These are phyloP conservation scores for Fusarium dimerum DNA, from an alignment of 2,329 filamentous ascomycete species.

Conservation along the genomic window DNA sequence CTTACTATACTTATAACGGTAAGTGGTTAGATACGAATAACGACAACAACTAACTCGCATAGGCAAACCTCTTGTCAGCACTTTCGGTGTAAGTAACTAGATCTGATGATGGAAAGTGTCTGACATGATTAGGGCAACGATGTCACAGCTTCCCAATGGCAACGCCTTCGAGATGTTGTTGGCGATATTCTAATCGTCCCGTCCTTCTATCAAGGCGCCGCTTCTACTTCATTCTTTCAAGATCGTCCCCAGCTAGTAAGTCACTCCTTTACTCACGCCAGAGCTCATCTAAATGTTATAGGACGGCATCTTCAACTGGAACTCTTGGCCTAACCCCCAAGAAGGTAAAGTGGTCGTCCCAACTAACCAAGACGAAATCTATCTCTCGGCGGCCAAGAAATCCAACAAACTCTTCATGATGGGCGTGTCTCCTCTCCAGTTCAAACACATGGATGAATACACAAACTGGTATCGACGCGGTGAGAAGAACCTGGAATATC, in stretches of 20 bases:
- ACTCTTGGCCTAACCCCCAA: conserved; percentile 4
- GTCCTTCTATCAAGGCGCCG: conserved; percentile 2
- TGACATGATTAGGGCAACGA: conserved; percentile 1
- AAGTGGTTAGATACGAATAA: neutral
- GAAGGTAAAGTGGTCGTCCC: conserved; percentile 5
- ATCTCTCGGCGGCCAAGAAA: conserved; percentile 1
- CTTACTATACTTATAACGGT: conserved; percentile 5
- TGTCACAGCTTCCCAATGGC: conserved; percentile 4
- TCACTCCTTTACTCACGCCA: neutral
- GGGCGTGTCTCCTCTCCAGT: conserved; percentile 10
- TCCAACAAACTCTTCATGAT: conserved; percentile 12
- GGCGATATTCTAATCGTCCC: conserved; percentile 9
- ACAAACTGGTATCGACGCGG: conserved; percentile 10
- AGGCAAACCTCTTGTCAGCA: conserved; percentile 5
- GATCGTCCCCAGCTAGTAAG: conserved; percentile 6
- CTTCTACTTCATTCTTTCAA: conserved; percentile 6
- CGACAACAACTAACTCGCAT: neutral
- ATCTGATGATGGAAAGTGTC: neutral
- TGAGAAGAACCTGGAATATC: conserved; percentile 7
- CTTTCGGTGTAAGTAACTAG: conserved; percentile 3
- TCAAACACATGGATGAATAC: conserved; percentile 5
- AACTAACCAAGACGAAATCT: conserved; percentile 4
- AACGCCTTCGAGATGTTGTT: conserved; percentile 1
- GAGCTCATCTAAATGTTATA: neutral
- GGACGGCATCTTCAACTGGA: conserved; percentile 12